Percentiles rank a stretch among this genome's conserved stretches.
Conservation (phyloP, 2,329 filamentous ascomycete genomes). For the Hypoxylon sp. region DNA sequence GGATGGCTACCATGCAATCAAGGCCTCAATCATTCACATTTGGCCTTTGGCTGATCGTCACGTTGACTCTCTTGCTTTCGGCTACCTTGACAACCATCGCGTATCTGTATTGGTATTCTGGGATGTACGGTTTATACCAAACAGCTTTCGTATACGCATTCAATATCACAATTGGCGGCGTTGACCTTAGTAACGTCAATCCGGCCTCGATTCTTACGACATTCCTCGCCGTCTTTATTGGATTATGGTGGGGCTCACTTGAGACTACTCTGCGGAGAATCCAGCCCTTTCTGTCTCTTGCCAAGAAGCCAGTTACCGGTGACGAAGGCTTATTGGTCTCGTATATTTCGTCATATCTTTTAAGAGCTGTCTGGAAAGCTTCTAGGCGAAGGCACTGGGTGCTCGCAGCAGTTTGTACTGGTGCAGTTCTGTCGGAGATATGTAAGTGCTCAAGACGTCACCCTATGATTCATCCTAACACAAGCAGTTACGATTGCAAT, state of each 20-base stretch:
- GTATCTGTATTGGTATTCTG: conserved; percentile 30
- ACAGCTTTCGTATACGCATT: conserved; percentile 40
- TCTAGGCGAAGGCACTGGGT: conserved; percentile 33
- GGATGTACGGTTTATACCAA: conserved; percentile 32
- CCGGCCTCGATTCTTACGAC: conserved; percentile 42
- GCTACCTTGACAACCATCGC: conserved; percentile 20
- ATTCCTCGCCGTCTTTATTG: conserved; percentile 35
- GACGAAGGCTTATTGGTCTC: conserved; percentile 31
- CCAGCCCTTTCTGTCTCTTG: conserved; percentile 38
- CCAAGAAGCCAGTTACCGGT: conserved; percentile 27
- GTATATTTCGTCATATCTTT: conserved; percentile 38
- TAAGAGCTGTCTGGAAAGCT: conserved; percentile 34
- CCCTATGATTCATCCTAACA: not conserved
- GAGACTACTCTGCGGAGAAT: conserved; percentile 34
- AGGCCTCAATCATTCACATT: conserved; percentile 24
- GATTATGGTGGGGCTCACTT: conserved; percentile 34
- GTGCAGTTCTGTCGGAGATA: conserved; percentile 35
- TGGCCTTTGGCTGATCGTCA: conserved; percentile 18
- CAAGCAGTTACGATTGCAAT: conserved; percentile 39
- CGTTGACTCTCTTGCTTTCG: conserved; percentile 15
- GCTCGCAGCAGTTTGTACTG: conserved; percentile 25
- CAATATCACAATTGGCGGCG: conserved; percentile 27
- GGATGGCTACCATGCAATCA: not conserved
- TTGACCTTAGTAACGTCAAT: conserved; percentile 28
- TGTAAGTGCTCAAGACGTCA: conserved; percentile 25